Evolutionary conservation across 1,284 basidiomycete species (phyloP).

Genomic region (Moesziomyces globuligerus): DNA sequence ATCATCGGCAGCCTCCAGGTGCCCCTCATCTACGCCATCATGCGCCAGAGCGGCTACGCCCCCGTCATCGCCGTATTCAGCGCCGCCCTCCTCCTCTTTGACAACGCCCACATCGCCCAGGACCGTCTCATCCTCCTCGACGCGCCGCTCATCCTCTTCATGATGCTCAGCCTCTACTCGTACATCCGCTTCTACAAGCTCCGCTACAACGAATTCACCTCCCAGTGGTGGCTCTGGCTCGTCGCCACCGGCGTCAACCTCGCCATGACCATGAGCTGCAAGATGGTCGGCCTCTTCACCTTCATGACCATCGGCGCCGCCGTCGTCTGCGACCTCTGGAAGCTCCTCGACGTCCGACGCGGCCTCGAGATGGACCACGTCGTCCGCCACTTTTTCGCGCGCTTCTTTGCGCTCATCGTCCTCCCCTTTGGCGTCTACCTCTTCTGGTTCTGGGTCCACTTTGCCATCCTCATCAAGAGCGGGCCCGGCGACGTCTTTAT

Average conservation of each 20-base stretch:
- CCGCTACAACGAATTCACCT: slow-evolving; percentile 75
- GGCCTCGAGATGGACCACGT: slow-evolving; percentile 79
- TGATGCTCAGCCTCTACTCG: slow-evolving; percentile 90
- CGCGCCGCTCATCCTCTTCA: slow-evolving; percentile 93
- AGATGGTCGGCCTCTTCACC: slow-evolving; percentile 95
- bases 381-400: slow-evolving; percentile 85
- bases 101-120: slow-evolving; percentile 95
- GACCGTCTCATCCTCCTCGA: slow-evolving; percentile 95
- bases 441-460: slow-evolving; percentile 96
- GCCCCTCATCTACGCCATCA: slow-evolving; percentile 91
- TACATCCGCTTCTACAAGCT: slow-evolving; percentile 96
- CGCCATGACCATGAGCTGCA: slow-evolving; percentile 95
- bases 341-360: slow-evolving; percentile 85
- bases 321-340: slow-evolving; percentile 94
- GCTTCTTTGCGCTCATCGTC: slow-evolving; percentile 85
- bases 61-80: slow-evolving; percentile 88
- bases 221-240: slow-evolving; percentile 92
- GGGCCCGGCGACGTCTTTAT: slow-evolving; percentile 96
- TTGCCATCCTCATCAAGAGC: slow-evolving; percentile 86
- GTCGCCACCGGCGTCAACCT: slow-evolving; percentile 88
- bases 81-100: slow-evolving; percentile 86
- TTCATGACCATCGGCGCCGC: slow-evolving; percentile 89
- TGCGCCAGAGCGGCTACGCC: slow-evolving; percentile 97
- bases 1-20: slow-evolving; percentile 88
- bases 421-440: slow-evolving; percentile 90